Percentiles rank a stretch among this genome's conserved stretches.
Evolutionary conservation across 2,329 filamentous ascomycete species (phyloP).

Genomic region (Talaromyces sp.): DNA sequence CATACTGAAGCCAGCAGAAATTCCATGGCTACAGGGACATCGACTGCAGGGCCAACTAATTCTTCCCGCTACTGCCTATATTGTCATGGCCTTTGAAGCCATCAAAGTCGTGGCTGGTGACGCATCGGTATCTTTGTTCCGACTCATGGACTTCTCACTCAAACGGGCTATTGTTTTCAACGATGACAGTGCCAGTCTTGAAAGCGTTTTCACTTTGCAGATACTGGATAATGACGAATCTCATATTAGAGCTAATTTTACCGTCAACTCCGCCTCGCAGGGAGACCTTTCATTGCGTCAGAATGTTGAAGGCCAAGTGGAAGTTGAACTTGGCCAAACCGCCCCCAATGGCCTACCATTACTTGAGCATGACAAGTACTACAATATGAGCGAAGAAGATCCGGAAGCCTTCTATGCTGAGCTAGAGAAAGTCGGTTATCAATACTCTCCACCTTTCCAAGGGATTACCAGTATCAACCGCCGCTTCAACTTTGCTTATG

Average conservation of each 20-base stretch:
- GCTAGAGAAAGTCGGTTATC: not conserved
- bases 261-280: not conserved
- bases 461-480: not conserved
- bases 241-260: not conserved
- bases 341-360: too few relatives aligned
- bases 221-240: not conserved
- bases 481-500: not conserved
- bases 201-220: not conserved
- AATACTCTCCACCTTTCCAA: not conserved
- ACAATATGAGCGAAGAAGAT: too few relatives aligned
- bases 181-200: not conserved
- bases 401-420: not conserved
- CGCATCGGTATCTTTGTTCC: not conserved
- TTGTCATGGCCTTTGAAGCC: constrained; percentile 20
- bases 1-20: constrained; percentile 22
- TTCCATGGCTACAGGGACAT: constrained; percentile 34
- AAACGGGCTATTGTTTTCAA: not conserved
- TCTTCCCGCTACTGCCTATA: constrained; percentile 31
- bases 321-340: too few relatives aligned
- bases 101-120: constrained; percentile 1
- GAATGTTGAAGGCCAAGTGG: too few relatives aligned
- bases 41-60: constrained; percentile 28
- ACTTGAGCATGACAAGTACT: too few relatives aligned
- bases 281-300: too few relatives aligned
- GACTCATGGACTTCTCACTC: not conserved